Percentiles rank a stretch among this genome's conserved stretches.
These are phyloP conservation scores for Lathyrus aphaca DNA, from an alignment of 306 rosid species.

Conservation along the genomic window DNA sequence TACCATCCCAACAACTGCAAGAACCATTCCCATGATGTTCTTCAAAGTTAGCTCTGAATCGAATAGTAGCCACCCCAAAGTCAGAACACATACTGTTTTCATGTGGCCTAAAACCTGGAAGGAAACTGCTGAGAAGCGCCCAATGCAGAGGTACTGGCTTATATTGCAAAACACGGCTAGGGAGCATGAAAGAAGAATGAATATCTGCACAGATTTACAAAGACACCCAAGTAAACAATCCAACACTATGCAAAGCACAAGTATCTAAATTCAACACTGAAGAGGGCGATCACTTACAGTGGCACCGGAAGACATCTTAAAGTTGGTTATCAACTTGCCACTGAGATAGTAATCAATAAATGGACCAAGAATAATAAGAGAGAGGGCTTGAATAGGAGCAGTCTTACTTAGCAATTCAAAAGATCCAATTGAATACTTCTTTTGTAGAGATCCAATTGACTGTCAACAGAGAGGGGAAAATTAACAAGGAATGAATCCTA, in stretches of 20 bases:
- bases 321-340: constrained; percentile 67
- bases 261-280: constrained; percentile 6
- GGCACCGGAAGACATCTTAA: constrained; percentile 75
- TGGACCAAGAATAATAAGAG: constrained; percentile 83
- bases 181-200: constrained; percentile 79
- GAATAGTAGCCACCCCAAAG: constrained; percentile 89
- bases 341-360: constrained; percentile 76
- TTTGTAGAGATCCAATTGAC: constrained; percentile 92
- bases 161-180: constrained; percentile 87
- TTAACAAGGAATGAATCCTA: constrained; percentile 19
- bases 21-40: constrained; percentile 87
- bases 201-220: constrained; percentile 54
- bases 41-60: constrained; percentile 84
- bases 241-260: constrained; percentile 17
- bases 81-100: constrained; percentile 91
- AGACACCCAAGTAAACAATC: neutral
- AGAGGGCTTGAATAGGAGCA: constrained; percentile 89
- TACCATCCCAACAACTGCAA: constrained; percentile 83
- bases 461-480: constrained; percentile 46
- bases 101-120: constrained; percentile 98
- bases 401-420: constrained; percentile 96
- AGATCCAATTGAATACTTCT: constrained; percentile 94
- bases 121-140: constrained; percentile 90
- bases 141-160: constrained; percentile 96
- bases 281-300: constrained; percentile 55